phyloP scores from a whole-genome alignment of 148 eudicot species.

The Persicaria tinctoria region DNA sequence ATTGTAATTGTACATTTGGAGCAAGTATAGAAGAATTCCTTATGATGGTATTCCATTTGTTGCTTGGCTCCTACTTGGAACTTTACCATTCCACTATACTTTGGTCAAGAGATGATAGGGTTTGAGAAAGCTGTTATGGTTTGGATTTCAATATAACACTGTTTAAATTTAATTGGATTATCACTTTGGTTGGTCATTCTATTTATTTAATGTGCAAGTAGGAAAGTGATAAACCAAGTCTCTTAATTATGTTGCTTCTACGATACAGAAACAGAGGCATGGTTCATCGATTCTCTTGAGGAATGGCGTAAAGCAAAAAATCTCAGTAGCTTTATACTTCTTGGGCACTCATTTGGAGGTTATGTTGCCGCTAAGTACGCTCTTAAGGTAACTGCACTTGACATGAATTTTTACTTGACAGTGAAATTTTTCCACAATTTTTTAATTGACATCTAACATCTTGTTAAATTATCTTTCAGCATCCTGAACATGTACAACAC shows the following conservation, averaged over 20 bases:
- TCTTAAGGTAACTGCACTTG: constrained; percentile 44
- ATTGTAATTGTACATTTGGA: no score
- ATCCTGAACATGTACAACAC: constrained; percentile 86
- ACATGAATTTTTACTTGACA: constrained; percentile 7
- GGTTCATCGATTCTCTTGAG: constrained; percentile 95
- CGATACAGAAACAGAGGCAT: constrained; percentile 87
- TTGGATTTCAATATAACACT: no score
- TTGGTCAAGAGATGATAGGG: no score
- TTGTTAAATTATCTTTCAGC: constrained; percentile 34
- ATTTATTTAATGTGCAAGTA: not conserved
- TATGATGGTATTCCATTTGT: not conserved
- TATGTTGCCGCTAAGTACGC: constrained; percentile 94
- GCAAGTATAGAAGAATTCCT: no score
- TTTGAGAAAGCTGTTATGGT: no score
- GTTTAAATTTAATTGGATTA: not conserved
- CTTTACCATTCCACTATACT: no score
- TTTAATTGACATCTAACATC: not conserved
- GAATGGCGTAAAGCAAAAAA: constrained; percentile 92
- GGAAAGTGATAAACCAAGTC: not conserved
- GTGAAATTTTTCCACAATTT: not conserved
- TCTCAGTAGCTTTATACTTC: constrained; percentile 66
- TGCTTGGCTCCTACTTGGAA: not conserved
- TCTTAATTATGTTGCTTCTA: not conserved
- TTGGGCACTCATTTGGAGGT: constrained; percentile 98
- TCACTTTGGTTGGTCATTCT: not conserved